A percentile compares a stretch with the other conserved stretches of the same genome.
Evolutionary conservation across 2,329 filamentous ascomycete genomes (phyloP).

Genomic region (Shiraia bambusicola): DNA sequence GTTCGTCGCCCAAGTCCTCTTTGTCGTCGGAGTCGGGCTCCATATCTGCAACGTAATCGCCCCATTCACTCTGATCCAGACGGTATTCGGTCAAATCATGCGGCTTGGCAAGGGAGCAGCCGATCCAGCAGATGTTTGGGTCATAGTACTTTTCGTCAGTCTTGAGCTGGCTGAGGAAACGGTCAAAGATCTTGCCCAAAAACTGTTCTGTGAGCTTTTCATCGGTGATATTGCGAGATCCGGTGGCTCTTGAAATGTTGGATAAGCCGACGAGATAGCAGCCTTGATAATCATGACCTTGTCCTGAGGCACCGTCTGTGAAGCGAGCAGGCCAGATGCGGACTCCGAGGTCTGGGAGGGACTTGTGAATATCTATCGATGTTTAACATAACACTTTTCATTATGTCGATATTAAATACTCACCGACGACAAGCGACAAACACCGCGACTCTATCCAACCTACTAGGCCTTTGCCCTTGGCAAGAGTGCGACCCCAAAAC

Average conservation of each 20-base stretch:
- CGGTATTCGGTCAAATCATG: conserved; percentile 44
- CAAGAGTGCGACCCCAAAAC: conserved; percentile 63
- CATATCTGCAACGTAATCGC: conserved; percentile 48
- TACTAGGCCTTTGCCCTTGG: conserved; percentile 58
- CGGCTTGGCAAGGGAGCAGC: conserved; percentile 33
- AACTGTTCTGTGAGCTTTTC: conserved; percentile 47
- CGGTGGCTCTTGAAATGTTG: conserved; percentile 6
- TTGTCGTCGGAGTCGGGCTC: conserved; percentile 45
- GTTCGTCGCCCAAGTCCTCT: conserved; percentile 21
- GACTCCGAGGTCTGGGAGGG: conserved; percentile 54
- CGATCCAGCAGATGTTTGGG: conserved; percentile 37
- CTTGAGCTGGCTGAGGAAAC: conserved; percentile 40
- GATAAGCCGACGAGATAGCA: conserved; percentile 63
- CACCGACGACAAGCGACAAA: conserved; percentile 60
- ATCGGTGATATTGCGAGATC: conserved; percentile 36
- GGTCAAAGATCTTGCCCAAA: conserved; percentile 43
- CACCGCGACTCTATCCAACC: conserved; percentile 66
- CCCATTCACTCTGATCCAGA: conserved; percentile 55
- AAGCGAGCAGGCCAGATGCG: conserved; percentile 67
- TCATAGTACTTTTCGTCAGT: conserved; percentile 42
- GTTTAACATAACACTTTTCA: conserved; percentile 3
- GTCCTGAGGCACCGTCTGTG: conserved; percentile 28
- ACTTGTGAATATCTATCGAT: conserved; percentile 55
- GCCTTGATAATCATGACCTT: conserved; percentile 56
- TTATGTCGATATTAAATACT: conserved; percentile 25